Base-by-base conservation (phyloP, 495 filamentous ascomycete genomes). In the Choiromyces venosus region DNA sequence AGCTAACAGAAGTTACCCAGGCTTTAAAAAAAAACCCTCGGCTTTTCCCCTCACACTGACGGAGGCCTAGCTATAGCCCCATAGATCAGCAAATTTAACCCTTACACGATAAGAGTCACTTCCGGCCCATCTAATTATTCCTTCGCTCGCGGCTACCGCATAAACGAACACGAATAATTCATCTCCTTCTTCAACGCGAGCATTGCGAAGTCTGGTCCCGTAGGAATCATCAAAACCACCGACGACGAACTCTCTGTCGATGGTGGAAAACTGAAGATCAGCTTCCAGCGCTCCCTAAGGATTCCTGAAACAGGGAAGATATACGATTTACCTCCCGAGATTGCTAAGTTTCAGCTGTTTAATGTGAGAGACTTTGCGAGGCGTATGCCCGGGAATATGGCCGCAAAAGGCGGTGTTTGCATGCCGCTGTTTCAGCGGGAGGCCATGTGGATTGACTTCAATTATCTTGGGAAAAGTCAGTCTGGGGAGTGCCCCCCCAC, bases 261-360 rank as follows among this genome's bases (percentile, higher is more conserved):
- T 38, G 29, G 66, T 61, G 56, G 66, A n/a, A 70, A 56, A 7
- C 29, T 83, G 0, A 36, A 35, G 2, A 80, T 83, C 44, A 65
- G 10, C 64, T 82, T 87, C 71, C 70, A 82, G 16, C 83, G 85
- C 36, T 87, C 84, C 10, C 77, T 87, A 21, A 82, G 86, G 33
- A 82, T 87, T 9, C 83, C 84, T 0, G 86, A 87, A 66, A 81
- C 84, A 40, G 67, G 72, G 1, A 71, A 73, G 2, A 70, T 44
- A 25, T 77, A 81, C n/a, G 52, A 82, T 7, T 82, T 87, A 0
- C 85, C 84, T 0, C 83, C 82, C 0, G 40, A 37, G 36, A 74
- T 84, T 16, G 85, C 83, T 1, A 65, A 29, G 0, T 87, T 86
- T 71, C 84, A 84, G 8, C 74, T 87, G 16, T 84, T 83, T 70